A percentile compares a stretch with the other conserved stretches of the same genome.
Conservation (phyloP, 768 basidiomycete species). For the Pleurotus ostreatus region DNA sequence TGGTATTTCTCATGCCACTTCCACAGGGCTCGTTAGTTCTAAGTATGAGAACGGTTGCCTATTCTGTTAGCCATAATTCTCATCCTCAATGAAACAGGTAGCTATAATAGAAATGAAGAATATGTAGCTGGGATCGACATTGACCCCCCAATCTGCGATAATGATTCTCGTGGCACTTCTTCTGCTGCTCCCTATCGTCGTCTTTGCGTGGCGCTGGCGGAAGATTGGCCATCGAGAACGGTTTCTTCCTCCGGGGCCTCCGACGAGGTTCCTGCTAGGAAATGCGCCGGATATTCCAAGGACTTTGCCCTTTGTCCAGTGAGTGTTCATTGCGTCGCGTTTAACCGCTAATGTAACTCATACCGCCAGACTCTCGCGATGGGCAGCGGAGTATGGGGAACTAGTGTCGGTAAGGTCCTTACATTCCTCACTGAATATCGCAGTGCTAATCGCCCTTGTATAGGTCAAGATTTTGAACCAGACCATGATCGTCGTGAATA, state of each 20-base stretch:
- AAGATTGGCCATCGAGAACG: neutral
- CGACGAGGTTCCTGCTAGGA: neutral
- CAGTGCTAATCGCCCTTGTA: neutral
- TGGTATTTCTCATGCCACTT: no score
- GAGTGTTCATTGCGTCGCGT: neutral
- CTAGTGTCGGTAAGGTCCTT: neutral
- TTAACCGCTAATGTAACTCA: neutral
- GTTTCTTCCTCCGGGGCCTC: neutral
- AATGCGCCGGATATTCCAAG: neutral
- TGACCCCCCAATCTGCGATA: no score
- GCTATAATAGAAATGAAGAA: no score
- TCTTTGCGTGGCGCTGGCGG: neutral
- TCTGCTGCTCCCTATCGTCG: neutral
- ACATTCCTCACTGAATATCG: neutral
- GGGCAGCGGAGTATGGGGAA: neutral
- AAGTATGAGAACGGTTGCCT: no score
- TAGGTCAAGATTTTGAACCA: conserved; percentile 15
- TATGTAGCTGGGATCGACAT: no score
- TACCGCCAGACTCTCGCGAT: neutral
- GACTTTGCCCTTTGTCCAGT: neutral
- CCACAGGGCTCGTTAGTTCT: no score
- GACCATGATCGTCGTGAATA: conserved; percentile 21
- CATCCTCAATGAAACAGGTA: no score
- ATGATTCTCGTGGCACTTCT: neutral
- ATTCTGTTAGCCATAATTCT: no score